Evolutionary conservation across 495 filamentous ascomycete species (phyloP).

Genomic region (Jackrogersella minutella): DNA sequence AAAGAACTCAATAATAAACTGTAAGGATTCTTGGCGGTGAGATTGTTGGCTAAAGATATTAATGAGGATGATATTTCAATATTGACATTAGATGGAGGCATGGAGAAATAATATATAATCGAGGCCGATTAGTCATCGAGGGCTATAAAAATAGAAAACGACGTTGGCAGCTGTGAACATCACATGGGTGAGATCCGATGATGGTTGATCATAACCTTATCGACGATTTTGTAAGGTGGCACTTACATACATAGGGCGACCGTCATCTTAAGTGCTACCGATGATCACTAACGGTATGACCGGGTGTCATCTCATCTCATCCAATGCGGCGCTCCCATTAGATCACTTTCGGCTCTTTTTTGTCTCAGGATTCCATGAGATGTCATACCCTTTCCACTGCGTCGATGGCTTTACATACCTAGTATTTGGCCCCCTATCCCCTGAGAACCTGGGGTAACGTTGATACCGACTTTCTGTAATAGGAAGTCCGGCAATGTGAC

Average conservation of each 20-base stretch:
- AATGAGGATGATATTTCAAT: too few species aligned
- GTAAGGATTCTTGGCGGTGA: too few species aligned
- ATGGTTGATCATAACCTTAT: constrained; percentile 1
- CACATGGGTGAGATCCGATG: constrained; percentile 2
- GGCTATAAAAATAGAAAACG: constrained; percentile 1
- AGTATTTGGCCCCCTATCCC: constrained; percentile 7
- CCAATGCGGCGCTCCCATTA: constrained; percentile 24
- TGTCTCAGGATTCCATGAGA: constrained; percentile 24
- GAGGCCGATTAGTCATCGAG: too few species aligned
- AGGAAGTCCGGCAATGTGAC: constrained; percentile 26
- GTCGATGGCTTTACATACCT: constrained; percentile 17
- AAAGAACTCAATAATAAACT: too few species aligned
- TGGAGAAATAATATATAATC: too few species aligned
- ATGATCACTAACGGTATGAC: constrained; percentile 32
- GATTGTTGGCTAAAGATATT: too few species aligned
- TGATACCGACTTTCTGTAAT: constrained; percentile 31
- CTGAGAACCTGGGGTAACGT: constrained; percentile 39
- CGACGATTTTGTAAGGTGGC: constrained; percentile 14
- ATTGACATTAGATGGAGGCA: too few species aligned
- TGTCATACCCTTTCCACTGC: not conserved
- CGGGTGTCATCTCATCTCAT: constrained; percentile 7
- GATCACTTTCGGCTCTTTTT: constrained; percentile 22
- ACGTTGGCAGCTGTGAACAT: constrained; percentile 1
- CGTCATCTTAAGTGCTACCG: constrained; percentile 31
- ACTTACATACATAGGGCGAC: constrained; percentile 11